Evolutionary conservation across 257 asterid species (phyloP).

Genomic region (Nicotiana knightiana): DNA sequence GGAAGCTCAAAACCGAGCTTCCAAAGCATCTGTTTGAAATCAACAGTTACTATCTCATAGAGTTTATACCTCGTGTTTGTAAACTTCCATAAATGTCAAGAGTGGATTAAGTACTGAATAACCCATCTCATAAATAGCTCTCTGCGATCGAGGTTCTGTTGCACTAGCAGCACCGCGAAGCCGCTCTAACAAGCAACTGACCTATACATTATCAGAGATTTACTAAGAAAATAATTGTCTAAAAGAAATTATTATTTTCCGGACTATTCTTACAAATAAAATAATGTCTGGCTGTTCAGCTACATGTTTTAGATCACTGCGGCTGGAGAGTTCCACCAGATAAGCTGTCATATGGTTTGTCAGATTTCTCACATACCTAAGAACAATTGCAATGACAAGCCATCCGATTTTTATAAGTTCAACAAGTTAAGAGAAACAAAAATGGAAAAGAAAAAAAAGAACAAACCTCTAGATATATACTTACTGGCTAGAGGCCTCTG

Average conservation of each 20-base stretch:
- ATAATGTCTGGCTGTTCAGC: constrained; percentile 85
- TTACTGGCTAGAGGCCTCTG: constrained; percentile 64
- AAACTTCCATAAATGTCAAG: constrained; percentile 64
- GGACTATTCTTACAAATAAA: constrained; percentile 48
- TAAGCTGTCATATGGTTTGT: constrained; percentile 64
- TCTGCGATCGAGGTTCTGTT: constrained; percentile 85
- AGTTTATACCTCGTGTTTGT: constrained; percentile 74
- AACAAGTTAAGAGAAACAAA: constrained; percentile 15
- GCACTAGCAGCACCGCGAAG: constrained; percentile 98
- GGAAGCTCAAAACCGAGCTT: constrained; percentile 16
- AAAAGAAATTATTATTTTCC: neutral
- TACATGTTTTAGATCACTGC: constrained; percentile 61
- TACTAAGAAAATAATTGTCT: neutral
- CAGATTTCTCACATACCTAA: constrained; percentile 62
- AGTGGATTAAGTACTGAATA: constrained; percentile 65
- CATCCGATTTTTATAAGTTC: constrained; percentile 9
- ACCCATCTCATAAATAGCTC: constrained; percentile 84
- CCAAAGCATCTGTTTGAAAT: constrained; percentile 5
- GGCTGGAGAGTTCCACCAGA: constrained; percentile 67
- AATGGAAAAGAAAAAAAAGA: neutral
- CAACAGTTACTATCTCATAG: constrained; percentile 7
- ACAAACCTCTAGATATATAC: constrained; percentile 22
- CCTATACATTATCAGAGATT: constrained; percentile 40
- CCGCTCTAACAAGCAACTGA: constrained; percentile 86
- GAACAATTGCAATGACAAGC: constrained; percentile 16